Evolutionary conservation across 2,329 filamentous ascomycete species (phyloP).

Genomic region (Talaromyces marneffei): DNA sequence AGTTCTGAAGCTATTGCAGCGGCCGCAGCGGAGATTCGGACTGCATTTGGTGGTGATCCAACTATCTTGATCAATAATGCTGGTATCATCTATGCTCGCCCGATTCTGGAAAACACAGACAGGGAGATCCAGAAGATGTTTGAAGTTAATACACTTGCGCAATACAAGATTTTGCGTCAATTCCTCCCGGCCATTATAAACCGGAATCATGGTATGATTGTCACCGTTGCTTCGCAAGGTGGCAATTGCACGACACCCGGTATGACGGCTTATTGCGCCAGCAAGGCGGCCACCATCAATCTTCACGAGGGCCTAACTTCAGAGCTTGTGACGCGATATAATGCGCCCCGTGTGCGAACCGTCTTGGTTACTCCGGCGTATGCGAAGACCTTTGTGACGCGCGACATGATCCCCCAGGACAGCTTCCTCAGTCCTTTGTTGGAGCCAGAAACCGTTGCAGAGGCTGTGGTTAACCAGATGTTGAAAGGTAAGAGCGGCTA

Average conservation of each 20-base stretch:
- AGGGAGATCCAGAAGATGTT: slow-evolving; percentile 40
- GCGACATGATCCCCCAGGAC: slow-evolving; percentile 47
- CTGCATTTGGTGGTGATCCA: slow-evolving; percentile 29
- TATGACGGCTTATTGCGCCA: slow-evolving; percentile 46
- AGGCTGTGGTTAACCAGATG: slow-evolving; percentile 57
- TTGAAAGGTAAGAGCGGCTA: slow-evolving; percentile 53
- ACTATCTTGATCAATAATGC: slow-evolving; percentile 43
- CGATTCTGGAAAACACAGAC: slow-evolving; percentile 39
- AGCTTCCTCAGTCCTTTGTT: slow-evolving; percentile 51
- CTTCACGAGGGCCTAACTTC: slow-evolving; percentile 44
- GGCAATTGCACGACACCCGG: slow-evolving; percentile 40
- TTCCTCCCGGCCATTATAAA: slow-evolving; percentile 46
- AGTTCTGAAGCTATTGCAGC: slow-evolving; percentile 16
- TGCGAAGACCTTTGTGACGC: slow-evolving; percentile 13
- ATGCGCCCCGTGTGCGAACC: slow-evolving; percentile 25
- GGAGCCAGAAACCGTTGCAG: slow-evolving; percentile 58
- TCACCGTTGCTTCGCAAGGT: slow-evolving; percentile 49
- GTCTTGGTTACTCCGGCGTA: slow-evolving; percentile 17
- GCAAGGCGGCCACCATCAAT: slow-evolving; percentile 44
- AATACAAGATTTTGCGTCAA: slow-evolving; percentile 42
- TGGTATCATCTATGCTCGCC: slow-evolving; percentile 37
- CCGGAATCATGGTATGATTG: slow-evolving; percentile 46
- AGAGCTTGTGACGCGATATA: slow-evolving; percentile 27
- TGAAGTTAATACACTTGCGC: slow-evolving; percentile 45
- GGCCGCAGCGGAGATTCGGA: slow-evolving; percentile 28